phyloP scores from a whole-genome alignment of 257 asterid genomes.

The Capsicum rhomboideum region DNA sequence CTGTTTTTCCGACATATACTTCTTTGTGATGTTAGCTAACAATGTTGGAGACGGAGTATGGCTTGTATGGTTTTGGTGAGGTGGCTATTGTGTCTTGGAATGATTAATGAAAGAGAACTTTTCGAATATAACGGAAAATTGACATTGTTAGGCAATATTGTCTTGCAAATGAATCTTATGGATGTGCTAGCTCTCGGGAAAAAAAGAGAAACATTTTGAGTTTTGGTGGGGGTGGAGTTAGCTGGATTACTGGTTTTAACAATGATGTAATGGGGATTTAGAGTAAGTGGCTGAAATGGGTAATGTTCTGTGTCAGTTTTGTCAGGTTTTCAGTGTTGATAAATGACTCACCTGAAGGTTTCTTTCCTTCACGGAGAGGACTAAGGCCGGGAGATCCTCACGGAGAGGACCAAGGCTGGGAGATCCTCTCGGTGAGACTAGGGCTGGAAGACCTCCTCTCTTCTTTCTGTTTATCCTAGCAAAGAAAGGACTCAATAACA shows the following conservation, averaged over 20 bases:
- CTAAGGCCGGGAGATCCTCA: background rate
- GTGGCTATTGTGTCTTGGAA: background rate
- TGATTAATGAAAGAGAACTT: background rate
- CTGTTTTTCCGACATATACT: background rate
- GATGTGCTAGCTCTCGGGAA: background rate
- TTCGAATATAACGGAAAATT: background rate
- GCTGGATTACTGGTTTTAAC: background rate
- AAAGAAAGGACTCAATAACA: background rate
- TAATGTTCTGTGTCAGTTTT: background rate
- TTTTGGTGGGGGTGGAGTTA: background rate
- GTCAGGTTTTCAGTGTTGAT: background rate
- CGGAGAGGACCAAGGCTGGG: background rate
- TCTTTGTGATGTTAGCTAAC: background rate
- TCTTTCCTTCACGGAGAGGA: background rate
- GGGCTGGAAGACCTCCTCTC: background rate
- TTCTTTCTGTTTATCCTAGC: background rate
- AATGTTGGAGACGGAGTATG: background rate
- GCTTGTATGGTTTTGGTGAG: background rate
- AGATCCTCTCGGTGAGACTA: background rate
- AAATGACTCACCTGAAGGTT: background rate
- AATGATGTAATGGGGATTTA: background rate
- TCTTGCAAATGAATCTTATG: background rate
- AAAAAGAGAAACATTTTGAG: background rate
- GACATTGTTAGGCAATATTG: background rate
- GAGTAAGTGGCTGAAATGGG: background rate